Base-by-base conservation (phyloP, 306 rosid genomes). In the Datisca glomerata region DNA sequence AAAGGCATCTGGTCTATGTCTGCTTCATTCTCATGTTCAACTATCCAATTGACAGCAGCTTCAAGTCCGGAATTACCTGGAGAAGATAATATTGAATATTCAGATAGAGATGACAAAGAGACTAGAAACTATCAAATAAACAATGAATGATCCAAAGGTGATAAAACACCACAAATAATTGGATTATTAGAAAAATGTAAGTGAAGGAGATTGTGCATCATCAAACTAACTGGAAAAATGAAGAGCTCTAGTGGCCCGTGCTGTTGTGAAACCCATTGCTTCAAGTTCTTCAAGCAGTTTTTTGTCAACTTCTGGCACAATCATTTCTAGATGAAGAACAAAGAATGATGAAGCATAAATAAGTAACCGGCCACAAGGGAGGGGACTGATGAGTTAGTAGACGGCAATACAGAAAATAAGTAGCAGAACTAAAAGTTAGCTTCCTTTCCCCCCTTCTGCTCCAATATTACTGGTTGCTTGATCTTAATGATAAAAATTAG, bases 31-130 rank as follows among this genome's bases (percentile, higher is more conserved):
- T 89, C 97, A 22, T 80, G 93, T 63, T 83, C 94, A 31, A 77
- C 95, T 53, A 89, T 68, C 97, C 97, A 89, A 61, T 48, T 80
- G 34, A 89, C 72, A 18, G 97, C 95, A 57, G 79, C 86, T 75
- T 89, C 97, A 50, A 89, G 66, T 57, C 97, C 53, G 51, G 68
- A 46, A 66, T 80, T 83, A 61, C 93, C 95, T 89, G n/a, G n/a
- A 57, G 27, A 53, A 41, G 76, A 55, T 45, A 58, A 46, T 52
- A 55, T 25, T 22, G 31, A 19, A 59, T 19, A 13, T 62, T 45
- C 53, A 20, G 4, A 51, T 36, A 21, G 12, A 27, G 35, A 24
- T 12, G 21, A 29, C 15, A 11, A 24, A 50, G 40, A 12, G 32
- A 12, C 16, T 25, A 17, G 31, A 25, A 25, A 25, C n/a, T n/a